Evolutionary conservation across 257 asterid species (phyloP).

Genomic region (Penstemon eatonii): DNA sequence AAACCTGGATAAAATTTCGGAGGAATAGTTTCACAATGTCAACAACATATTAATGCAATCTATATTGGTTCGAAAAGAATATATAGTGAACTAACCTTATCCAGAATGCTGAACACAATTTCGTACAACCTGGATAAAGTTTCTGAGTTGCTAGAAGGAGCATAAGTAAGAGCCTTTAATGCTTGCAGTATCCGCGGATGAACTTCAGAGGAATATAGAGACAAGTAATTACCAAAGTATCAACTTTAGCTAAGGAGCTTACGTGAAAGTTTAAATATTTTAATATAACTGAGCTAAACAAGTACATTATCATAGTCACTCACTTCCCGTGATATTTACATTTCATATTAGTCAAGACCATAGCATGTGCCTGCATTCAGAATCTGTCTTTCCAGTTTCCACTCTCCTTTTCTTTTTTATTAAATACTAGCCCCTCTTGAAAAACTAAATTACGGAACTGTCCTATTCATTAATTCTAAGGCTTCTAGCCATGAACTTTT

Average conservation of each 20-base stretch:
- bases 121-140: slow-evolving; percentile 84
- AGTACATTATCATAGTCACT: slow-evolving; percentile 16
- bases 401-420: background rate
- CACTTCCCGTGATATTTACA: slow-evolving; percentile 15
- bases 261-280: slow-evolving; percentile 21
- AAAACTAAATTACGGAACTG: background rate
- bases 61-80: slow-evolving; percentile 5
- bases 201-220: slow-evolving; percentile 60
- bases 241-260: slow-evolving; percentile 21
- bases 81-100: slow-evolving; percentile 63
- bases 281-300: slow-evolving; percentile 1
- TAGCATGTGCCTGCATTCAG: slow-evolving; percentile 35
- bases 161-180: slow-evolving; percentile 91
- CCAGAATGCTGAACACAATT: slow-evolving; percentile 89
- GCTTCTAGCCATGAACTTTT: too few species aligned
- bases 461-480: slow-evolving; percentile 1
- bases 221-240: slow-evolving; percentile 27
- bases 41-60: slow-evolving; percentile 9
- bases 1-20: too few species aligned
- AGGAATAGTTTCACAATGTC: background rate
- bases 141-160: slow-evolving; percentile 91
- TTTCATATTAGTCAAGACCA: slow-evolving; percentile 26
- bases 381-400: slow-evolving; percentile 82
- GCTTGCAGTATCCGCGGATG: slow-evolving; percentile 98
- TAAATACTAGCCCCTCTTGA: slow-evolving; percentile 23